Conservation (phyloP, 345 rosid genomes). For the Pistacia vera region DNA sequence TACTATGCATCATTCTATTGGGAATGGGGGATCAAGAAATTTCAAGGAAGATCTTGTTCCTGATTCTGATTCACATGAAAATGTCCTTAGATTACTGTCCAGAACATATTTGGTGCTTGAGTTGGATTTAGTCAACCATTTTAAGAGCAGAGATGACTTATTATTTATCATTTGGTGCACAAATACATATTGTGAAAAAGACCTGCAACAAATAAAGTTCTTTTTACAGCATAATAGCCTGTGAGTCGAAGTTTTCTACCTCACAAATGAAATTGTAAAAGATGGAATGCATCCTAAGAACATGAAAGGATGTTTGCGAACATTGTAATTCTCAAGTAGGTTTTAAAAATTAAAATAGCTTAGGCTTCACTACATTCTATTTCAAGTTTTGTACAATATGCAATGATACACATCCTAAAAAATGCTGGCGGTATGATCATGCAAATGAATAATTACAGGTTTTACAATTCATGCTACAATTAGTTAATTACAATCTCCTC, state of each 20-base stretch:
- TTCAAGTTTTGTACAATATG: slow-evolving; percentile 54
- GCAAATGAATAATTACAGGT: slow-evolving; percentile 56
- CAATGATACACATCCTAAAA: slow-evolving; percentile 47
- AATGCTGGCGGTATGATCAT: slow-evolving; percentile 40
- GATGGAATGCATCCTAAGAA: neutral
- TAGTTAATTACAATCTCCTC: slow-evolving; percentile 8
- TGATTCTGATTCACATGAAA: neutral
- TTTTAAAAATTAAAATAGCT: neutral
- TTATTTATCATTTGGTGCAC: neutral
- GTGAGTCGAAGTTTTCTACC: neutral
- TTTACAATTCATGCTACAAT: slow-evolving; percentile 23
- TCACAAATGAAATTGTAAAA: neutral
- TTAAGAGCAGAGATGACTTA: neutral
- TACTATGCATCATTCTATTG: neutral
- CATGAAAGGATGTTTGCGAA: too few species aligned
- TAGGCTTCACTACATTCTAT: slow-evolving; percentile 25
- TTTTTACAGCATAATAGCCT: neutral
- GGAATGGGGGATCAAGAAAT: neutral
- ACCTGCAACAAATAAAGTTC: too few species aligned
- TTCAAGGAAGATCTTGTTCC: neutral
- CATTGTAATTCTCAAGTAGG: neutral
- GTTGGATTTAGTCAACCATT: neutral
- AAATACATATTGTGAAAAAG: too few species aligned
- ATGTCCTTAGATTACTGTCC: neutral
- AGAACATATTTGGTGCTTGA: neutral